Conservation (phyloP, 441 rosid species). For the Mallotus japonicus region DNA sequence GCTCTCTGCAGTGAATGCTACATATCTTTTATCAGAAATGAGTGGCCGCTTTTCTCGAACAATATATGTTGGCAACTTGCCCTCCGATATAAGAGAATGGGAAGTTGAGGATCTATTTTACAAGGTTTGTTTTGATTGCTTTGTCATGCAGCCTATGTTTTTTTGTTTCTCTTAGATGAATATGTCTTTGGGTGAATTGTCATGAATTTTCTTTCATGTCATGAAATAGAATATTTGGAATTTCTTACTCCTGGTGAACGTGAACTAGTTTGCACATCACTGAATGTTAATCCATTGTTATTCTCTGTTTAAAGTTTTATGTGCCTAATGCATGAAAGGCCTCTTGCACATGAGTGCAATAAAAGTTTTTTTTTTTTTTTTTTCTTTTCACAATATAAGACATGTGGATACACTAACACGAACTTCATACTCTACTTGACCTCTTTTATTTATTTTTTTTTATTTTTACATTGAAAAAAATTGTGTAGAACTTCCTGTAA, state of each 20-base stretch:
- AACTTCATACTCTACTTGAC: neutral
- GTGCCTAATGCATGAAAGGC: neutral
- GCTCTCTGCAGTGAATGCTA: slow-evolving; percentile 43
- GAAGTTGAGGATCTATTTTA: slow-evolving; percentile 92
- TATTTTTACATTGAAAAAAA: neutral
- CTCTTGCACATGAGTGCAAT: neutral
- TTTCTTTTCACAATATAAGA: neutral
- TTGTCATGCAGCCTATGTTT: neutral
- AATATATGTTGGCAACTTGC: slow-evolving; percentile 95
- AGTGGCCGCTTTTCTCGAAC: slow-evolving; percentile 95
- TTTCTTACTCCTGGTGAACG: neutral
- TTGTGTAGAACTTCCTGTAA: neutral
- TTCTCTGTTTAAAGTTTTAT: neutral
- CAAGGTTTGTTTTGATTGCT: slow-evolving; percentile 54
- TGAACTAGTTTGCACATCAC: neutral
- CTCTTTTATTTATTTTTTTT: neutral
- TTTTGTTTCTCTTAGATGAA: neutral
- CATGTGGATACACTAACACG: neutral
- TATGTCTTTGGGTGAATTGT: neutral
- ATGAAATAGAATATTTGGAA: neutral
- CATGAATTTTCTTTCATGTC: neutral
- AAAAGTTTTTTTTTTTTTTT: neutral
- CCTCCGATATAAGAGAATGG: slow-evolving; percentile 75
- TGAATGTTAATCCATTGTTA: neutral
- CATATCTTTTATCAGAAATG: slow-evolving; percentile 47